A percentile compares a stretch with the other conserved stretches of the same genome.
Conservation (phyloP, 306 rosid genomes). For the Trifolium repens region DNA sequence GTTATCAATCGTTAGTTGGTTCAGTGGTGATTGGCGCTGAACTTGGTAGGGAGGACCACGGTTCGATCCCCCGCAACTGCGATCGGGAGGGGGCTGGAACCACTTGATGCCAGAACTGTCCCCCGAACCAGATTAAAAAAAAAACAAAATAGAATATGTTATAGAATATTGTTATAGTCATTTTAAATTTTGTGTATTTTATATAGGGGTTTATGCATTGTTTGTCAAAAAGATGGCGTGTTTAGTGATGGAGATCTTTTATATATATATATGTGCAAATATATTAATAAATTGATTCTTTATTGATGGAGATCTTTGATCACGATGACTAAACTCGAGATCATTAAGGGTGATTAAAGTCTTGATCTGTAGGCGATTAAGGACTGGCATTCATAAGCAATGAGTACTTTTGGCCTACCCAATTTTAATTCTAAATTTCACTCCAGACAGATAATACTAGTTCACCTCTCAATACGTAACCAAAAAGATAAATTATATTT, state of each 20-base stretch:
- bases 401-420: constrained; percentile 4
- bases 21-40: no score
- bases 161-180: no score
- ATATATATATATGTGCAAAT: not conserved
- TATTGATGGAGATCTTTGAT: not conserved
- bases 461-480: constrained; percentile 15
- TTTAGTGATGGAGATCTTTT: not conserved
- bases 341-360: constrained; percentile 12
- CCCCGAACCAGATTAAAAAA: no score
- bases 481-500: constrained; percentile 12
- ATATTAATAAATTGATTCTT: not conserved
- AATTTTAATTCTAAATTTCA: constrained; percentile 19
- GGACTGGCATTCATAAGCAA: not conserved
- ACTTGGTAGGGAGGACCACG: no score
- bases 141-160: no score
- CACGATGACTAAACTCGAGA: constrained; percentile 11
- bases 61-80: no score
- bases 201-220: not conserved
- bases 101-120: no score
- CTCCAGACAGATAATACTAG: not conserved
- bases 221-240: constrained; percentile 10
- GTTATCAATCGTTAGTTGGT: no score
- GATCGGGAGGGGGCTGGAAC: no score
- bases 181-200: not conserved
- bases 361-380: not conserved